Conservation (phyloP, 192 early-diverging fungal species). For the Rhizophagus sp. region DNA sequence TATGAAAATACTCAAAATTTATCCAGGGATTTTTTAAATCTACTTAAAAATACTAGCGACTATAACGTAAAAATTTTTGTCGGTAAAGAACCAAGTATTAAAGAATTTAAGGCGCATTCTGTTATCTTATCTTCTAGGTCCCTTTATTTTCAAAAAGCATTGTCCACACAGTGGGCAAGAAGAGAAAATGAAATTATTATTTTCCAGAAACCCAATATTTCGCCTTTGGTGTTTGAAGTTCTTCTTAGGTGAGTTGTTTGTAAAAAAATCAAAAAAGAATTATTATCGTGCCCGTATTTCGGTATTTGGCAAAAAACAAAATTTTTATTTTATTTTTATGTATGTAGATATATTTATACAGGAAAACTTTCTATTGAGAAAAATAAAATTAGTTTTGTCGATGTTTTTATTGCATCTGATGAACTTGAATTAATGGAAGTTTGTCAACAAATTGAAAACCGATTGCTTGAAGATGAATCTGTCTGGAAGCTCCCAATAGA, state of each 20-base stretch:
- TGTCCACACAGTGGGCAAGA: conserved; percentile 1
- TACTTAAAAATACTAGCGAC: too few species aligned
- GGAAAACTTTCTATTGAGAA: not conserved
- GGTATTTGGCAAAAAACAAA: not conserved
- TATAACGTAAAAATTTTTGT: too few species aligned
- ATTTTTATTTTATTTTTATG: not conserved
- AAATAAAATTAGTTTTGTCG: not conserved
- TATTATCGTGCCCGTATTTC: too few species aligned
- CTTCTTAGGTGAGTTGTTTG: conserved; percentile 13
- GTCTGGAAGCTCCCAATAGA: not conserved
- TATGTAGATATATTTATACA: conserved; percentile 13
- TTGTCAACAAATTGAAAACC: not conserved
- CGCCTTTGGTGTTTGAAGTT: not conserved
- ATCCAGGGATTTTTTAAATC: too few species aligned
- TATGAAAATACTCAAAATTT: too few species aligned
- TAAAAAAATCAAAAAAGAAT: too few species aligned
- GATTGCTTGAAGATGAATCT: not conserved
- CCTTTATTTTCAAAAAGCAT: conserved; percentile 1
- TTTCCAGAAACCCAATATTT: conserved; percentile 11
- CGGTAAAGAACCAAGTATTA: not conserved
- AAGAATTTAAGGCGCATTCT: conserved; percentile 13
- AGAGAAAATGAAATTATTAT: not conserved
- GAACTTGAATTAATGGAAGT: not conserved
- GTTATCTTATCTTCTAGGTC: not conserved
- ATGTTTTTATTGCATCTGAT: not conserved